Conservation (phyloP, 2,329 filamentous ascomycete genomes). For the Gnomoniopsis smithogilvyi region DNA sequence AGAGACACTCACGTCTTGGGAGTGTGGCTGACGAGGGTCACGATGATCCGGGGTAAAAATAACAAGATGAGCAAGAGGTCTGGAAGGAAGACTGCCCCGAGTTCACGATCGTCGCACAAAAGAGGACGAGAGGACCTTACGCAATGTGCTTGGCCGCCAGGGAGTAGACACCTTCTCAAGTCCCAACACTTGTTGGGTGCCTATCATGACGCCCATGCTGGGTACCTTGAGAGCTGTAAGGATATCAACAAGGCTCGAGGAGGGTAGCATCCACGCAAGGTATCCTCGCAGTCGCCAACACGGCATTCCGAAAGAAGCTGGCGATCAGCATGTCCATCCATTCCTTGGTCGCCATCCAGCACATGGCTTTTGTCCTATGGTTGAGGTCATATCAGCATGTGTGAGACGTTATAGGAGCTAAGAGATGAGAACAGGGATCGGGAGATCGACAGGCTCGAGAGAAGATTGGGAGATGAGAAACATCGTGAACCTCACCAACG, state of each 20-base stretch:
- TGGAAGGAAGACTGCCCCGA: background rate
- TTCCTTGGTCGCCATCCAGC: slow-evolving; percentile 15
- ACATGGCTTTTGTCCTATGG: slow-evolving; percentile 6
- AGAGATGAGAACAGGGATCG: background rate
- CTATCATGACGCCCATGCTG: slow-evolving; percentile 1
- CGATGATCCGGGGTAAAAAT: slow-evolving; percentile 11
- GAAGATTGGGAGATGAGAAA: background rate
- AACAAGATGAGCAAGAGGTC: background rate
- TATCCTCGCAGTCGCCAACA: background rate
- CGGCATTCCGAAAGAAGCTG: slow-evolving; percentile 3
- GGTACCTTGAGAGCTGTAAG: background rate
- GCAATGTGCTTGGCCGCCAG: background rate
- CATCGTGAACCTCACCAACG: slow-evolving; percentile 1
- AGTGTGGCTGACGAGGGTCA: slow-evolving; percentile 1
- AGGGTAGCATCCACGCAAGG: slow-evolving; percentile 9
- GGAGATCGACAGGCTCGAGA: slow-evolving; percentile 14
- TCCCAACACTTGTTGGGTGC: background rate
- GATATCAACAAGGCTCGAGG: background rate
- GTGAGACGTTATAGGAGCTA: background rate
- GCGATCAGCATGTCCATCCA: slow-evolving; percentile 16
- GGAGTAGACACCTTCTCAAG: background rate
- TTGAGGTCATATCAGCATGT: slow-evolving; percentile 10
- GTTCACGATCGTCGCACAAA: slow-evolving; percentile 1
- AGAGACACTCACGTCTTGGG: slow-evolving; percentile 13
- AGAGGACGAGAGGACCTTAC: background rate